Percentiles rank a stretch among this genome's conserved stretches.
phyloP scores from a whole-genome alignment of 208 protist genomes.

The Acanthamoeba sp. region DNA sequence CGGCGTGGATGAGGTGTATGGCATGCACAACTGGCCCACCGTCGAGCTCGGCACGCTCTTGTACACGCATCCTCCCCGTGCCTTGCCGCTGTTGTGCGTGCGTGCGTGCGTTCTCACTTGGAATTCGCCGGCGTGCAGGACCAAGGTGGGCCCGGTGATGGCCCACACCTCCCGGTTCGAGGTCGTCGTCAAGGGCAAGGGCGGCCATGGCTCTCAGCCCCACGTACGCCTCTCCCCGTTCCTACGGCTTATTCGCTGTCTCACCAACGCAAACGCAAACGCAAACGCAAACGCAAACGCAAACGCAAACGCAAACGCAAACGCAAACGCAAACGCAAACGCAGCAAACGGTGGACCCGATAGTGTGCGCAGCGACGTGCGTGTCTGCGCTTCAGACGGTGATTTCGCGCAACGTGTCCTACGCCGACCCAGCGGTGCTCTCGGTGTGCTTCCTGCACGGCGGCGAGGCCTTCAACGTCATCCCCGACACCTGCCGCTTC shows the following conservation, averaged over 20 bases:
- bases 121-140: background rate
- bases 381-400: conserved; percentile 74
- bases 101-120: background rate
- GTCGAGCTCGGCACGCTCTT: conserved; percentile 59
- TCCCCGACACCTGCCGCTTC: conserved; percentile 74
- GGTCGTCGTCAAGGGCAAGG: conserved; percentile 72
- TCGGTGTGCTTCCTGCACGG: conserved; percentile 77
- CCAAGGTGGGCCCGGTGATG: conserved; percentile 80
- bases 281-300: no score
- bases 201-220: conserved; percentile 81
- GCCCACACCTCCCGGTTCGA: conserved; percentile 78
- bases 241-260: background rate
- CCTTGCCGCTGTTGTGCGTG: background rate
- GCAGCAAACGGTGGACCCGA: conserved; percentile 66
- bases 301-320: no score
- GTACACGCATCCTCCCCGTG: background rate
- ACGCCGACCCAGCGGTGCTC: conserved; percentile 72
- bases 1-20: conserved; percentile 84
- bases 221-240: conserved; percentile 47
- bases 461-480: conserved; percentile 82
- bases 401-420: conserved; percentile 76
- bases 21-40: conserved; percentile 82
- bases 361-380: conserved; percentile 42
- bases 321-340: background rate
- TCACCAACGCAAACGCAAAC: no score